Percentiles rank a stretch among this genome's conserved stretches.
phyloP scores from a whole-genome alignment of 495 filamentous ascomycete genomes.

The Aspergillus mulundensis region DNA sequence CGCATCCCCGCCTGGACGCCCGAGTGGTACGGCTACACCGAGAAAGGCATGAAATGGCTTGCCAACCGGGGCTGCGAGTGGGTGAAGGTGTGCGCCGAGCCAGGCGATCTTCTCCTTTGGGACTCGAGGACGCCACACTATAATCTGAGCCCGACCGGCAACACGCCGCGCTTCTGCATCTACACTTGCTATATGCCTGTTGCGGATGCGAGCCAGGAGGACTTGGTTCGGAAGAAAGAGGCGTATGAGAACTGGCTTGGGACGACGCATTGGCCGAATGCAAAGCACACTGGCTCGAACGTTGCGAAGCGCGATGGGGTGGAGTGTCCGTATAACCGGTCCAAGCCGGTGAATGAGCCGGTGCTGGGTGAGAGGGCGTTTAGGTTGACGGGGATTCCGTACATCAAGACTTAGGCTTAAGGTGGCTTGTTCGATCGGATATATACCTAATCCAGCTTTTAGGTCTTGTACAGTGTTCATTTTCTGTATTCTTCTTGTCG shows the following conservation, averaged over 20 bases:
- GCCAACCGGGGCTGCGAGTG: conserved; percentile 28
- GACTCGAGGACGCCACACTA: conserved; percentile 38
- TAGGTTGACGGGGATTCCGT: conserved; percentile 35
- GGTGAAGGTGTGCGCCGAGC: conserved; percentile 38
- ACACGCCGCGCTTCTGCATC: conserved; percentile 23
- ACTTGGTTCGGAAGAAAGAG: conserved; percentile 29
- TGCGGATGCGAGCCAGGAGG: conserved; percentile 28
- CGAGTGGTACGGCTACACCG: conserved; percentile 37
- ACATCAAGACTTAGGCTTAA: not conserved
- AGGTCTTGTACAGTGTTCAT: no score
- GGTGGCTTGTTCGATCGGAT: no score
- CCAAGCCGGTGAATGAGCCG: conserved; percentile 20
- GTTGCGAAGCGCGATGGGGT: conserved; percentile 24
- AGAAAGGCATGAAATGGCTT: conserved; percentile 35
- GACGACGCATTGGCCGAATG: conserved; percentile 33
- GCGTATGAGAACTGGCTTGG: conserved; percentile 29
- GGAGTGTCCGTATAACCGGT: conserved; percentile 24
- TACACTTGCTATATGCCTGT: conserved; percentile 38
- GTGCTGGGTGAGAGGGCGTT: conserved; percentile 29
- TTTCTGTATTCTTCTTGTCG: no score
- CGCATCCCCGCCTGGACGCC: conserved; percentile 32
- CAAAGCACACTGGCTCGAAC: conserved; percentile 28
- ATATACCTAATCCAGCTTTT: no score
- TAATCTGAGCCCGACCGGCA: conserved; percentile 24
- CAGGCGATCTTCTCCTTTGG: conserved; percentile 37